Conservation (phyloP, 148 eudicot genomes). For the Cornus florida region DNA sequence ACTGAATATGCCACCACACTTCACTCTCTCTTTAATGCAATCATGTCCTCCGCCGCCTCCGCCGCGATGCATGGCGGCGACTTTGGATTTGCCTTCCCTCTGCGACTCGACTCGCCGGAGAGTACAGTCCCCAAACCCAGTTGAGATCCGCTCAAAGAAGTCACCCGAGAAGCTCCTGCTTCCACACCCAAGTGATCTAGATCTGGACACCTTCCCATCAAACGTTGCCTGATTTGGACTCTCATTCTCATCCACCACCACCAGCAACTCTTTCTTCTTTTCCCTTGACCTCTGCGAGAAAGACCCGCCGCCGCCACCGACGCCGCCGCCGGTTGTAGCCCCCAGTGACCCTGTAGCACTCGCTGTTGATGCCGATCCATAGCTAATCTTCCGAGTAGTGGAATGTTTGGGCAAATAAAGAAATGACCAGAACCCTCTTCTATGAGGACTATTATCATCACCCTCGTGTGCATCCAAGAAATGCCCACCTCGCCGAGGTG, state of each 20-base stretch:
- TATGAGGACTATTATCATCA: slow-evolving; percentile 36
- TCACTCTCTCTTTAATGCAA: slow-evolving; percentile 54
- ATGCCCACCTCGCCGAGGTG: slow-evolving; percentile 36
- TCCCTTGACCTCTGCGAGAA: slow-evolving; percentile 17
- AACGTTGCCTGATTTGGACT: slow-evolving; percentile 52
- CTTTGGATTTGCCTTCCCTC: slow-evolving; percentile 53
- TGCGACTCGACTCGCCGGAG: slow-evolving; percentile 86
- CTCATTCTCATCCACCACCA: slow-evolving; percentile 40
- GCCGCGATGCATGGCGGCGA: slow-evolving; percentile 17
- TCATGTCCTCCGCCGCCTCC: slow-evolving; percentile 24
- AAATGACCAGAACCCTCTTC: slow-evolving; percentile 76
- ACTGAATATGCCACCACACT: slow-evolving; percentile 78
- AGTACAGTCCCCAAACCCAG: slow-evolving; percentile 89
- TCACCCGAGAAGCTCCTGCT: slow-evolving; percentile 91
- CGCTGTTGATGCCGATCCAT: neutral
- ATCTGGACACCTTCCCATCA: slow-evolving; percentile 69
- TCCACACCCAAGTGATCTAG: slow-evolving; percentile 95
- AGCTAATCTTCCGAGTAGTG: slow-evolving; percentile 2
- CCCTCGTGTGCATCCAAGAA: slow-evolving; percentile 15
- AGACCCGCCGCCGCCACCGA: neutral
- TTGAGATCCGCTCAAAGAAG: slow-evolving; percentile 76
- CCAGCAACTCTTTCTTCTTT: slow-evolving; percentile 29
- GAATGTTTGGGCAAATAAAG: slow-evolving; percentile 32
- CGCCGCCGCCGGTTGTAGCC: neutral
- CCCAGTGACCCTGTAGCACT: neutral